These are phyloP conservation scores for Obba rivulosa DNA, from an alignment of 768 basidiomycete species.

Conservation along the genomic window DNA sequence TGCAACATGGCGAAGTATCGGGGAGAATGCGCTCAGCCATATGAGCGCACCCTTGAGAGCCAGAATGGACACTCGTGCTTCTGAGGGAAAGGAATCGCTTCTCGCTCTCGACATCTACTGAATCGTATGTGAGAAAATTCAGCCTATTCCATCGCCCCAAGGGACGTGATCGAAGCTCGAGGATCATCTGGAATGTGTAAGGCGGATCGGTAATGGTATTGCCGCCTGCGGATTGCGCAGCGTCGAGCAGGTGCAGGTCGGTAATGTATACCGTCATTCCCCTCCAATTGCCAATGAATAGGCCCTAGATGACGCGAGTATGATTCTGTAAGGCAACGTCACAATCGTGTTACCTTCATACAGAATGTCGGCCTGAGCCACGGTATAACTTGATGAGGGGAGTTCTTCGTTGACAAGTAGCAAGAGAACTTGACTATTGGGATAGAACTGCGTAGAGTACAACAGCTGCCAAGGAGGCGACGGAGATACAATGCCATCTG, in stretches of 20 bases:
- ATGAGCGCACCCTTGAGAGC: slow-evolving; percentile 87
- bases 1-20: too few species aligned
- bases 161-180: slow-evolving; percentile 68
- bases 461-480: background rate
- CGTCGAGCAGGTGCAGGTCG: slow-evolving; percentile 63
- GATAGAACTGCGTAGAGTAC: slow-evolving; percentile 69
- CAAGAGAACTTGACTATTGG: slow-evolving; percentile 81
- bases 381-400: slow-evolving; percentile 69
- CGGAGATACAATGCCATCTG: too few species aligned
- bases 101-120: slow-evolving; percentile 67
- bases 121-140: slow-evolving; percentile 67
- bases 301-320: slow-evolving; percentile 41
- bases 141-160: slow-evolving; percentile 84
- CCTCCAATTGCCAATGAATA: slow-evolving; percentile 66
- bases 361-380: slow-evolving; percentile 69
- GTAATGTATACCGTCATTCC: slow-evolving; percentile 51
- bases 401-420: slow-evolving; percentile 78
- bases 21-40: slow-evolving; percentile 18
- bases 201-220: slow-evolving; percentile 25
- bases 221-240: slow-evolving; percentile 12
- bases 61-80: slow-evolving; percentile 89
- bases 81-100: slow-evolving; percentile 59
- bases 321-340: background rate
- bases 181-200: slow-evolving; percentile 71
- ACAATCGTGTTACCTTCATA: slow-evolving; percentile 54